Base-by-base conservation (phyloP, 2,329 filamentous ascomycete species). In the Lasiodiplodia theobromae region DNA sequence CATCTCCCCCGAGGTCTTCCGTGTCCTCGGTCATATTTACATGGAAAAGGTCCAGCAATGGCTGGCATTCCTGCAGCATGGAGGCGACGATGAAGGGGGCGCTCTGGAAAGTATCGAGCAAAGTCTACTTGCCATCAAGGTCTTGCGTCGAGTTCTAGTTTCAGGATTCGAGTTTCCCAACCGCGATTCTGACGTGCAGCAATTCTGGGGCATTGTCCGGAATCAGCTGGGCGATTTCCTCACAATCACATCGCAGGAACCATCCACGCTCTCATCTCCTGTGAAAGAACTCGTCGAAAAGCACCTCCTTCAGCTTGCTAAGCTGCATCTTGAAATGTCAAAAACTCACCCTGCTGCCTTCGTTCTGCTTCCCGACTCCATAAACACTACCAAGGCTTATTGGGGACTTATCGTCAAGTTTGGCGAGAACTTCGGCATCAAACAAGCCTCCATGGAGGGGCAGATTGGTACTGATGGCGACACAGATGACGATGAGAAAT, bases 321-420 rank as follows among this genome's bases (percentile, higher is more conserved):
- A 98, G 79, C 83, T 99, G 3, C 96, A 98, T 77, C 86, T 96
- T 49, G 90, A 93, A 68, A 95, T 98, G 90, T 89, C 93, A 1
- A 88, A 88, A 62, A 82, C 85, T 5, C 94, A 97, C 77, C 89
- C 94, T 1, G 90, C 92, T 3, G 92, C 93, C 67, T 98, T 97
- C 78, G 89, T 91, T 0, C 84, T 93, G 14, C 86, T 99, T 7
- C 93, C 94, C 2, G 90, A 92, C 74, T 94, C 93, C 2, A 82
- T 97, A 18, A 85, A 89, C 18, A 87, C 98, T 28, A 89, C 92
- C 2, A 88, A 88, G 72, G 90, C 91, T 18, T 98, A 98, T 79
- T 98, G 96, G 95, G 87, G 87, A 37, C 83, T 97, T 6, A 88
- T 96, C 28, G 86, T 89, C 52, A 89, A 89, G 52, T 92, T 96